phyloP scores from a whole-genome alignment of 495 filamentous ascomycete species.

The Talaromyces nanjingensis region DNA sequence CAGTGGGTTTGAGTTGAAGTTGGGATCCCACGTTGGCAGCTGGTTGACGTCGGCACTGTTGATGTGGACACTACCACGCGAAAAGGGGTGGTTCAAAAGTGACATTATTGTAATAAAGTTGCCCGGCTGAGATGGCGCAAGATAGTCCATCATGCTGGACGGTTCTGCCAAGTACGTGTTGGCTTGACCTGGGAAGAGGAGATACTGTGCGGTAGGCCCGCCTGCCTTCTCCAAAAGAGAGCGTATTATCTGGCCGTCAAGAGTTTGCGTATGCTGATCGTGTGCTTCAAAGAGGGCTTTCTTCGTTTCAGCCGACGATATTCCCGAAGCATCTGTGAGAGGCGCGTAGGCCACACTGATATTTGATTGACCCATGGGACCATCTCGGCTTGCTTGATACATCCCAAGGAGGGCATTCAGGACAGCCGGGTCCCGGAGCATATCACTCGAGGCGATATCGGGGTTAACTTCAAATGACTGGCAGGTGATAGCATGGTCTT shows the following conservation, averaged over 20 bases:
- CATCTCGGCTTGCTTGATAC: constrained; percentile 23
- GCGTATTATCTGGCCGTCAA: neutral
- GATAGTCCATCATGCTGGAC: constrained; percentile 25
- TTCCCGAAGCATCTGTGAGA: neutral
- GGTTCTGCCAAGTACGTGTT: neutral
- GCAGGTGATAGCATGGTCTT: constrained; percentile 30
- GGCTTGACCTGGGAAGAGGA: neutral
- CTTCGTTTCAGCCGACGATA: neutral
- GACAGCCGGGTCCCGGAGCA: constrained; percentile 31
- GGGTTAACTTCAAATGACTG: constrained; percentile 35
- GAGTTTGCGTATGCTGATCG: neutral
- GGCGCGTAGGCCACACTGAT: neutral
- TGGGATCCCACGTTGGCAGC: constrained; percentile 27
- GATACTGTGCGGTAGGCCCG: neutral
- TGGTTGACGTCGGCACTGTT: constrained; percentile 22
- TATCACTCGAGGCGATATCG: constrained; percentile 32
- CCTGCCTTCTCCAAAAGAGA: constrained; percentile 1
- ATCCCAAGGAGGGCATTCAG: constrained; percentile 27
- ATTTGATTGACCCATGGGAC: constrained; percentile 22
- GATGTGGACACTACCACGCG: constrained; percentile 53
- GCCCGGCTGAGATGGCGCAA: constrained; percentile 13
- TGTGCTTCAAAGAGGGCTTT: neutral
- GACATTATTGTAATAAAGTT: constrained; percentile 16
- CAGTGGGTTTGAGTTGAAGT: constrained; percentile 20
- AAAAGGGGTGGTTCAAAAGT: constrained; percentile 31